Conservation (phyloP, 2,329 filamentous ascomycete species). For the Xylariaceae sp. region DNA sequence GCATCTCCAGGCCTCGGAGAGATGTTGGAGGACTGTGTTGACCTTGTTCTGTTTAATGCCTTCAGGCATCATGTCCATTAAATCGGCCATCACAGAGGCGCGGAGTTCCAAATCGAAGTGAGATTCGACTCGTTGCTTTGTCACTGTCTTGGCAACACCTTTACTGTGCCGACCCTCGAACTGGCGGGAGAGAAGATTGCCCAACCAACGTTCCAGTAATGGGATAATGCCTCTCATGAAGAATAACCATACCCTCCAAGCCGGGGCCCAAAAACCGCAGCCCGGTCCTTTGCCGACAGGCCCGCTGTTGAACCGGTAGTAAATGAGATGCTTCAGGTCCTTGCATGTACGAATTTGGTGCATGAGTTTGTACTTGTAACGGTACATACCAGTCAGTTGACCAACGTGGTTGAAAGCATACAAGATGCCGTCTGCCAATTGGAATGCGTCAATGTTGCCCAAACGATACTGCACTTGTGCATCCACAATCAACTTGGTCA, state of each 20-base stretch:
- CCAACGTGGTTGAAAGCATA: slow-evolving; percentile 99
- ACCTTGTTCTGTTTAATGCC: slow-evolving; percentile 99
- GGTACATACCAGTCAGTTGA: slow-evolving; percentile 98
- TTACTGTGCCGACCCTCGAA: slow-evolving; percentile 99
- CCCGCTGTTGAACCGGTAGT: slow-evolving; percentile 97
- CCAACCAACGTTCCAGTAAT: slow-evolving; percentile 92
- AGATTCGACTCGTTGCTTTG: slow-evolving; percentile 97
- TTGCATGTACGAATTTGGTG: slow-evolving; percentile 99
- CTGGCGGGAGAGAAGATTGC: slow-evolving; percentile 92
- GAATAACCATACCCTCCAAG: slow-evolving; percentile 98
- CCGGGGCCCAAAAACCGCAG: slow-evolving; percentile 98
- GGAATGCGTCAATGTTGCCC: slow-evolving; percentile 98
- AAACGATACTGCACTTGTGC: slow-evolving; percentile 96
- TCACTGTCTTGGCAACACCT: slow-evolving; percentile 97
- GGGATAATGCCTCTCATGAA: slow-evolving; percentile 99
- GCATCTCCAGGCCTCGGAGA: slow-evolving; percentile 97
- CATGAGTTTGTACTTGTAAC: slow-evolving; percentile 99
- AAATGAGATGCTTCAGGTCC: slow-evolving; percentile 97
- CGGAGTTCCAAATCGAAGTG: slow-evolving; percentile 97
- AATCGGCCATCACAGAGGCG: slow-evolving; percentile 96
- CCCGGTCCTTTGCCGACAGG: slow-evolving; percentile 96
- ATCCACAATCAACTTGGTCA: slow-evolving; percentile 97
- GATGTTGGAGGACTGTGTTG: slow-evolving; percentile 93
- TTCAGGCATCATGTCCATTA: slow-evolving; percentile 99
- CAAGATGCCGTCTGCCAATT: slow-evolving; percentile 96